Base-by-base conservation (phyloP, 176 grass and related monocot species). In the Oryza meyeriana region DNA sequence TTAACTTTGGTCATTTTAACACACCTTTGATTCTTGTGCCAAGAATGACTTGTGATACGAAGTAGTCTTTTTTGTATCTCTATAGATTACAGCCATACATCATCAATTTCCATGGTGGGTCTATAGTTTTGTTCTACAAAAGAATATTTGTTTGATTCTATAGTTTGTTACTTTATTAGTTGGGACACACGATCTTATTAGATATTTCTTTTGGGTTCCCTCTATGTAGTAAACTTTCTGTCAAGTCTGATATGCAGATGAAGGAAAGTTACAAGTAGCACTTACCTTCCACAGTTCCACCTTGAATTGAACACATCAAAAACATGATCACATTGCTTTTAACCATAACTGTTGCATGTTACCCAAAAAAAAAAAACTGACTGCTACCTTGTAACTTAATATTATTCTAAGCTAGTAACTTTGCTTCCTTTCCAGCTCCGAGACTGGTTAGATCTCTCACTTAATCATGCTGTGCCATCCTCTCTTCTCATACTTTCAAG, bases 401-500 rank as follows among this genome's bases (percentile, higher is more conserved):
- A 48, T 61, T 72, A 73, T 45, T 82, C 33, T 82, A 18, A 57
- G 73, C 28, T 66, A 61, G 27, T 39, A 69, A 63, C 30, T 61
- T 89, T 16, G 28, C 88, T 58, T 72, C 69, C 24, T 76, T 29
- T 78, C 57, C 93, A 99, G 96, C 91, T 99, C 34, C 89, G 76
- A 36, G 93, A 99, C 71, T 99, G 96, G 96, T 85, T 99, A 84
- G 96, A 99, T 82, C 83, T 99, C 48, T 99, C 96, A 33, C 93
- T 99, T 83, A 99, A 99, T 79, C 85, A 87, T 85, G 87, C 96
- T 64, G 81, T 99, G 72, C 96, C 96, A 80, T 99, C 96, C 75
- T 99, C 96, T 66, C 91, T 99, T 81, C 89, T 99, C 28, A 95
- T 99, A 88, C 93, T 99, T 65, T 99, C 96, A 78, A 99, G 96